Conservation (phyloP, 192 early-diverging fungal species). For the Podila epicladia region DNA sequence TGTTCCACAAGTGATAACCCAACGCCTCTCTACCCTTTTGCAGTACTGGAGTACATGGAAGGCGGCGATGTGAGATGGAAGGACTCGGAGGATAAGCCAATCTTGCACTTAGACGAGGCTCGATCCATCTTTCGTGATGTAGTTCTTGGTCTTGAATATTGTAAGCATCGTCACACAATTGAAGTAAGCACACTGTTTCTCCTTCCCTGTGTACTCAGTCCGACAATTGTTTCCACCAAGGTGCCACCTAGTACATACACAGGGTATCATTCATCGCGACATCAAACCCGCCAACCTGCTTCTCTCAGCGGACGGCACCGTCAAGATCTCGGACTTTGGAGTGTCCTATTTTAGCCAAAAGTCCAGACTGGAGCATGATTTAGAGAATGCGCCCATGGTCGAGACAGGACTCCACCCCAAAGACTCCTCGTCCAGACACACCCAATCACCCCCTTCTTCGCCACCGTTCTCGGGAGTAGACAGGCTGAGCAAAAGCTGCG, state of each 20-base stretch:
- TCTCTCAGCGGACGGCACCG: constrained; percentile 74
- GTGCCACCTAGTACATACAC: constrained; percentile 79
- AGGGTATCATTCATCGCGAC: constrained; percentile 97
- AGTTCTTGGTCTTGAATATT: constrained; percentile 91
- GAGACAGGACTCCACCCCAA: constrained; percentile 16
- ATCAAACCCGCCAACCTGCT: constrained; percentile 98
- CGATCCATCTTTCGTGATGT: constrained; percentile 88
- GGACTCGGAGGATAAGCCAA: constrained; percentile 68
- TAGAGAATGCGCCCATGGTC: constrained; percentile 39
- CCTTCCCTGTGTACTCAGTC: not conserved
- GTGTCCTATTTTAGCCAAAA: constrained; percentile 84
- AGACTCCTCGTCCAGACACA: constrained; percentile 21
- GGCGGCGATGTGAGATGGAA: constrained; percentile 95
- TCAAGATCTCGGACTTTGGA: constrained; percentile 99
- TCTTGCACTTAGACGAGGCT: constrained; percentile 68
- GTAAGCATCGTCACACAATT: constrained; percentile 56
- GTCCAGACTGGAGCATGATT: constrained; percentile 45
- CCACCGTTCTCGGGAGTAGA: constrained; percentile 23
- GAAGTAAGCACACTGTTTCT: not conserved
- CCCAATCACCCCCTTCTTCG: constrained; percentile 13
- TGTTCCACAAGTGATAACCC: not conserved
- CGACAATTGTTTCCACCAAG: not conserved
- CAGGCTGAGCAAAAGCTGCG: too few relatives aligned
- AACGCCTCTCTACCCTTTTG: not conserved
- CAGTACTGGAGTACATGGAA: constrained; percentile 90